Conservation (phyloP, 352 stramenopile species). For the Pythium folliculosum region DNA sequence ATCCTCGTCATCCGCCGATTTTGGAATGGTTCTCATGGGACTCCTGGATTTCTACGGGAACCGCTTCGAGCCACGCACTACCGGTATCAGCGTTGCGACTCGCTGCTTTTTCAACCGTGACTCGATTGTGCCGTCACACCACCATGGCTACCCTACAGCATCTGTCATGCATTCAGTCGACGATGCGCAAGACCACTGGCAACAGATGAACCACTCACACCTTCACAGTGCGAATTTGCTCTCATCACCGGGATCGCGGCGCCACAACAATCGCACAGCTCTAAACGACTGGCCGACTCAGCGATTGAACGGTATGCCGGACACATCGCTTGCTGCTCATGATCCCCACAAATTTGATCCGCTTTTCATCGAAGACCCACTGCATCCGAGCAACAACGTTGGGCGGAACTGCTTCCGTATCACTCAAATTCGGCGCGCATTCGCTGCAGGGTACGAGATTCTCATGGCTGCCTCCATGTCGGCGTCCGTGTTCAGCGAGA, state of each 20-base stretch:
- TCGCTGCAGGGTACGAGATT: conserved; percentile 70
- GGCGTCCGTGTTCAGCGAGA: conserved; percentile 51
- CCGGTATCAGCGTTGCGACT: conserved; percentile 86
- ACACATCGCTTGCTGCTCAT: conserved; percentile 43
- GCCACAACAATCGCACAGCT: conserved; percentile 70
- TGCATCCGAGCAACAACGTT: conserved; percentile 95
- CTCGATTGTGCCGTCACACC: conserved; percentile 33
- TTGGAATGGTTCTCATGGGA: conserved; percentile 95
- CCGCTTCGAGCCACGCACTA: conserved; percentile 89
- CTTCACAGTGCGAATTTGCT: conserved; percentile 57
- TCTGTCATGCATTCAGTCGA: conserved; percentile 44
- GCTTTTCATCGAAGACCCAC: conserved; percentile 94
- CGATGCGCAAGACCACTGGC: conserved; percentile 66
- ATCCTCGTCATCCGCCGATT: conserved; percentile 76
- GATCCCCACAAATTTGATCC: conserved; percentile 93
- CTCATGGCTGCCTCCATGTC: conserved; percentile 66
- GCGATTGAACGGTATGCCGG: conserved; percentile 22
- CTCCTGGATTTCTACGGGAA: conserved; percentile 98
- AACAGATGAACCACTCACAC: conserved; percentile 47
- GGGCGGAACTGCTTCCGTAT: conserved; percentile 96
- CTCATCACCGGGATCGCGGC: conserved; percentile 57
- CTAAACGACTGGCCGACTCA: conserved; percentile 48
- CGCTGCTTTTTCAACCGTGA: conserved; percentile 84
- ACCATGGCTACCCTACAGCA: conserved; percentile 30
- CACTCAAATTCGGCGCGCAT: conserved; percentile 83